Evolutionary conservation across 2,329 filamentous ascomycete species (phyloP).

Genomic region (Leptodontidium sp.): DNA sequence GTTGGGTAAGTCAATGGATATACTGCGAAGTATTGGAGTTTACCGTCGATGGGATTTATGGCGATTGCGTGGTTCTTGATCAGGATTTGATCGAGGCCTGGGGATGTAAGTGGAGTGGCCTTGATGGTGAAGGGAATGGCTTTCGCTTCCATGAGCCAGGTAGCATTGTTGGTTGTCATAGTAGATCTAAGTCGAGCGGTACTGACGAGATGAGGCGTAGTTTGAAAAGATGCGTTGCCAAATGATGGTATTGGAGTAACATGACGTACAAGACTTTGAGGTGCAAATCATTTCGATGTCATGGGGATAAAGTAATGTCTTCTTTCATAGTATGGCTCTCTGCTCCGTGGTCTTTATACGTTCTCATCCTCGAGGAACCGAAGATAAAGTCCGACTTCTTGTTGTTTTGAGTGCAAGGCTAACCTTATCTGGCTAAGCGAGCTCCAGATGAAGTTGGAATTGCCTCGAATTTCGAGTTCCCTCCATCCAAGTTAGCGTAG

Average conservation of each 20-base stretch:
- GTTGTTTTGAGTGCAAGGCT: not conserved
- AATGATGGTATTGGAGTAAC: not conserved
- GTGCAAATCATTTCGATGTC: not conserved
- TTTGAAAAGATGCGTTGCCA: not conserved
- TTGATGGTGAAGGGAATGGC: slow-evolving; percentile 47
- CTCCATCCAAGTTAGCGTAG: not conserved
- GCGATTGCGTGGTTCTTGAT: slow-evolving; percentile 51
- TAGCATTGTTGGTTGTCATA: slow-evolving; percentile 26
- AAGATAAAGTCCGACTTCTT: not conserved
- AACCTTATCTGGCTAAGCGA: not conserved
- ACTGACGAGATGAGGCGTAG: not conserved
- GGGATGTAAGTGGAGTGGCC: slow-evolving; percentile 48
- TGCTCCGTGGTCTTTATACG: not conserved
- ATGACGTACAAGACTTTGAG: not conserved
- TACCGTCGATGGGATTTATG: slow-evolving; percentile 53
- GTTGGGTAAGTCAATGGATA: not conserved
- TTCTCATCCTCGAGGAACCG: too few species aligned
- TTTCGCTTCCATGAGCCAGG: slow-evolving; percentile 38
- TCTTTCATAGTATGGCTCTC: not conserved
- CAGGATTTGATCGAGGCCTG: slow-evolving; percentile 49
- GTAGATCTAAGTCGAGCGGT: not conserved
- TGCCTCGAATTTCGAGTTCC: not conserved
- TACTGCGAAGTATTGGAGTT: not conserved
- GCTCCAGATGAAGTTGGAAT: not conserved
- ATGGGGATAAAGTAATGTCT: not conserved